These are phyloP conservation scores for Globisporangium abappressorium DNA, from an alignment of 352 stramenopile species.

Conservation along the genomic window DNA sequence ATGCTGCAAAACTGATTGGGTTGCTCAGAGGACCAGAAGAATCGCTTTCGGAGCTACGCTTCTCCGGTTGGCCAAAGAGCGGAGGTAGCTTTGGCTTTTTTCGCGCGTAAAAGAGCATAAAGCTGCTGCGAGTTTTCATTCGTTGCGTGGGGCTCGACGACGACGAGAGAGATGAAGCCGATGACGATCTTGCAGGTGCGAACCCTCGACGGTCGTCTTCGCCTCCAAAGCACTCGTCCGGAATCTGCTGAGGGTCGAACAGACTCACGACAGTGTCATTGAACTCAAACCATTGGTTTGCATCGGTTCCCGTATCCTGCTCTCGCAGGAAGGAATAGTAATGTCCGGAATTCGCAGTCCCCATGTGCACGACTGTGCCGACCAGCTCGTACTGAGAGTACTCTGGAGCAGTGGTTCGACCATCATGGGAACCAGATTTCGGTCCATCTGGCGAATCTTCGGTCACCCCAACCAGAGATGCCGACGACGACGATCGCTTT, in stretches of 20 bases:
- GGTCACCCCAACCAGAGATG: slow-evolving; percentile 6
- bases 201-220: slow-evolving; percentile 34
- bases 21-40: not conserved
- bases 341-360: slow-evolving; percentile 83
- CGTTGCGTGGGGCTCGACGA: slow-evolving; percentile 20
- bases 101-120: slow-evolving; percentile 86
- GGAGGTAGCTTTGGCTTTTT: slow-evolving; percentile 38
- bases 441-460: slow-evolving; percentile 11
- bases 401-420: slow-evolving; percentile 43
- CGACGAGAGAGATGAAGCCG: slow-evolving; percentile 16
- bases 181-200: not conserved
- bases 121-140: slow-evolving; percentile 85
- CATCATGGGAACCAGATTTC: slow-evolving; percentile 26
- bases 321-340: slow-evolving; percentile 90
- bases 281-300: slow-evolving; percentile 79
- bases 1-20: slow-evolving; percentile 5
- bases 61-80: slow-evolving; percentile 1
- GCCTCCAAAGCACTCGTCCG: slow-evolving; percentile 70
- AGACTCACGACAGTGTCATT: slow-evolving; percentile 83
- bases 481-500: slow-evolving; percentile 26
- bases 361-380: slow-evolving; percentile 88
- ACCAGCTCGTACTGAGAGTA: slow-evolving; percentile 87
- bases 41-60: not conserved
- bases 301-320: slow-evolving; percentile 33
- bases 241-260: slow-evolving; percentile 69